Evolutionary conservation across 495 filamentous ascomycete genomes (phyloP), one percentile per base, ranked within the genome.

Genomic region (Articulospora tetracladia): DNA sequence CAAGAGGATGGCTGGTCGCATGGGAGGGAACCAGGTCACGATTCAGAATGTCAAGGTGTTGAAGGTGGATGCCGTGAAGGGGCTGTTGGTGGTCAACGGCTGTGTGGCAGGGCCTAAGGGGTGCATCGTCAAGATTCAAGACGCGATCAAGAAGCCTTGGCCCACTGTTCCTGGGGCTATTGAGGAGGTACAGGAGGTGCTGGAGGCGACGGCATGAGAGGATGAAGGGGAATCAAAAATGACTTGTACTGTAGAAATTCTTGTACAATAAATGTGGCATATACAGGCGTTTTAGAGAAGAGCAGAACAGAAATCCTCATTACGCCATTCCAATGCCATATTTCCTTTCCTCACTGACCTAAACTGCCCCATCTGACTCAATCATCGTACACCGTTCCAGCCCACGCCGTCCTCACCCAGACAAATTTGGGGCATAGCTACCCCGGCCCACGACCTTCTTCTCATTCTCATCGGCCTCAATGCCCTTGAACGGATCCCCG

Each of bases 1-100:
- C 53, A 98, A 98, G 85, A 91, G 90, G 74, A 98, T 98, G 94
- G 84, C 94, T 22, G 94, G 94, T 58, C 83, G 90, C 47, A 97
- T 98, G 94, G 94, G 94, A 24, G 86, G 86, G 58, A 79, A 93
- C 72, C 83, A 84, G 63, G 88, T 91, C 46, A 98, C 94, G 36
- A 77, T 91, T 19, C 92, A 97, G 79, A 95, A 95, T 70, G 73
- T 96, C 63, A 90, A 89, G 74, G 86, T 98, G 54, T 74, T 98
- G 67, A 85, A 89, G 76, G 87, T 96, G 34, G 90, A 97, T 74
- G 78, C 83, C 58, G 86, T 87, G 68, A 86, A 91, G 68, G 93
- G 94, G 11, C 82, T 96, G 61, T 85, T 98, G 49, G 86, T 97
- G 56, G 83, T 98, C 48, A 91, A 89, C 72, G 94, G 92, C 57